A percentile compares a stretch with the other conserved stretches of the same genome.
Conservation (phyloP, 75 land plant species). For the Pseudotsuga menziesii region DNA sequence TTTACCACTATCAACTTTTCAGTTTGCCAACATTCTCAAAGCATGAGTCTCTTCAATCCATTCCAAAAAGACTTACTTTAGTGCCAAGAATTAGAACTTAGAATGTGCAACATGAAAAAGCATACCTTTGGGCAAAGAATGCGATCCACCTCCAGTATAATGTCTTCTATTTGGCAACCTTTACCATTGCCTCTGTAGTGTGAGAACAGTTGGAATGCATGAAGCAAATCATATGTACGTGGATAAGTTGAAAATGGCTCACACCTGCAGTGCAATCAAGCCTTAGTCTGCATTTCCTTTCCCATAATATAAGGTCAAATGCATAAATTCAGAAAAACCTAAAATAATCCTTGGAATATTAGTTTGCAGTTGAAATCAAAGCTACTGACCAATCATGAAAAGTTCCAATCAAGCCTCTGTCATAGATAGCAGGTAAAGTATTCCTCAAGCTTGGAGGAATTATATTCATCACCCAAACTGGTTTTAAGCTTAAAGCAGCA, state of each 20-base stretch:
- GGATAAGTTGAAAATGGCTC: conserved; percentile 90
- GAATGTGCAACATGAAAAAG: background rate
- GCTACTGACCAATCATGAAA: conserved; percentile 75
- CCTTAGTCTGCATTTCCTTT: background rate
- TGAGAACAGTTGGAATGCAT: conserved; percentile 76
- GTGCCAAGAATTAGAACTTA: background rate
- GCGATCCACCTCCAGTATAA: conserved; percentile 86
- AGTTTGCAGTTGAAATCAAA: background rate
- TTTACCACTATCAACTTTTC: too few relatives aligned
- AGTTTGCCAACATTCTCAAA: too few relatives aligned
- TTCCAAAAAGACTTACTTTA: background rate
- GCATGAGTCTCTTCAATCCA: background rate
- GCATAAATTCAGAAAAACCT: background rate
- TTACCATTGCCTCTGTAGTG: conserved; percentile 38
- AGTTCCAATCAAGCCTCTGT: conserved; percentile 63
- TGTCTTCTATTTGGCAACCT: conserved; percentile 63
- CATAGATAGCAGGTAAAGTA: conserved; percentile 72
- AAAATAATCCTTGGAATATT: background rate
- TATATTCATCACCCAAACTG: conserved; percentile 91
- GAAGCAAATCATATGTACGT: conserved; percentile 77
- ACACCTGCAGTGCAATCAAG: conserved; percentile 42
- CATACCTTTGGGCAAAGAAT: conserved; percentile 71
- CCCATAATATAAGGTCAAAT: background rate
- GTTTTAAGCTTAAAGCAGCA: conserved; percentile 47
- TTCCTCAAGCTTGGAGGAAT: conserved; percentile 55